These are phyloP conservation scores for Sporothrix euskadiensis DNA, from an alignment of 2,329 filamentous ascomycete genomes.

Conservation along the genomic window DNA sequence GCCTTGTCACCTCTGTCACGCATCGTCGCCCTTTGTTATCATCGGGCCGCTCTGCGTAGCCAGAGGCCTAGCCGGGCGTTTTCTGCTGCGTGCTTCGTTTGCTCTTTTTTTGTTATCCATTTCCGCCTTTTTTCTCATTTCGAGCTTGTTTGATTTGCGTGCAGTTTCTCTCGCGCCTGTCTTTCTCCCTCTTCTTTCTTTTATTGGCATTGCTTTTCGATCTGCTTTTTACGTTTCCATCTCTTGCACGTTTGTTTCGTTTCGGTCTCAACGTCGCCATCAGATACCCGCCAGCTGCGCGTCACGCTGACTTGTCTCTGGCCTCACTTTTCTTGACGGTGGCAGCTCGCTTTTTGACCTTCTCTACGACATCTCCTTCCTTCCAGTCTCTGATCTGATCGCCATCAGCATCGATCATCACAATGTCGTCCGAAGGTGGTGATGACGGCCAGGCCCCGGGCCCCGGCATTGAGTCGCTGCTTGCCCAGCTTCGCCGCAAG, in stretches of 20 bases:
- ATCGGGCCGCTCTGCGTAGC: slow-evolving; percentile 8
- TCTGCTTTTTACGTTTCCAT: slow-evolving; percentile 10
- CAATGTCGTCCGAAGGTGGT: slow-evolving; percentile 30
- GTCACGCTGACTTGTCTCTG: background rate
- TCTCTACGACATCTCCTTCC: background rate
- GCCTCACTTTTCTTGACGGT: background rate
- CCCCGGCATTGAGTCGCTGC: slow-evolving; percentile 44
- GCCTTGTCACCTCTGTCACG: slow-evolving; percentile 11
- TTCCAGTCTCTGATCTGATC: background rate
- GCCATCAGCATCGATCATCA: background rate
- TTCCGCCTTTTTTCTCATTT: background rate
- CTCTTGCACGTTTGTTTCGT: background rate
- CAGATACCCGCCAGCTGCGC: background rate
- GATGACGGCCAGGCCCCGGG: slow-evolving; percentile 35
- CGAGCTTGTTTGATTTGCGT: slow-evolving; percentile 17
- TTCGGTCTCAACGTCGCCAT: background rate
- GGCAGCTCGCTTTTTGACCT: background rate
- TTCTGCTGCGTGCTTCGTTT: background rate
- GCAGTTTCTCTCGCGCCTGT: background rate
- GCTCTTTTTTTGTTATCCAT: background rate
- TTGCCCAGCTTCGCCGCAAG: slow-evolving; percentile 45
- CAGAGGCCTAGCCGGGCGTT: slow-evolving; percentile 1
- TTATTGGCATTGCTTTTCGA: background rate
- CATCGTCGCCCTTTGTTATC: background rate
- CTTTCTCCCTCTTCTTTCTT: background rate